Evolutionary conservation across 768 basidiomycete genomes (phyloP), one percentile per base, ranked within the genome.

Genomic region (Coprinellus micaceus): DNA sequence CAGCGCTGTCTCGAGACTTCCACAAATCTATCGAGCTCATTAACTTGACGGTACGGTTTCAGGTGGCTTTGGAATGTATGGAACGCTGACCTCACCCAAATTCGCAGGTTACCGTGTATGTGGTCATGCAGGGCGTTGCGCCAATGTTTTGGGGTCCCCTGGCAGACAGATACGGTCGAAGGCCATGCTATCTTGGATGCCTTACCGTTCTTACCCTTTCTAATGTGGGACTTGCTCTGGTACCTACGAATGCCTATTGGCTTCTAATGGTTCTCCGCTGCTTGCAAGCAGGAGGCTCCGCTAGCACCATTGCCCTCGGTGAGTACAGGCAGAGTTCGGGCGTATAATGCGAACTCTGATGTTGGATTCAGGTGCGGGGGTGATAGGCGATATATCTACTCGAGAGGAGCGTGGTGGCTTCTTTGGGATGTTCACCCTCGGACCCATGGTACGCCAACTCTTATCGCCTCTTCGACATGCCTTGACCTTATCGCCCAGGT

Each of bases 231-330:
- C 66, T 82, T 17, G 81, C 80, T 0, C 67, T 79, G 7, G 73
- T 76, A 21, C 79, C 80, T 1, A 76, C 76, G 2, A 73, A 73
- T 3, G 86, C 78, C 3, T 94, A 89, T 66, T 93, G 89, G 89
- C 71, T 91, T 4, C 73, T 94, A 11, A 78, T 94, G 74, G 61
- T 94, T 15, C 77, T 94, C n/a, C 81, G 92, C 22, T 89, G 87
- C 58, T 36, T 93, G 2, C 91, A 94, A 73, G 85, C 88, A 1
- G 78, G 84, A 2, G 91, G 91, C 1, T 89, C 86, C 2, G 88
- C 90, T 0, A 89, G 89, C 55, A 89, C 88, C 0, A 77, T 91
- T 58, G 89, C 89, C 0, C 73, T 92, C 21, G 88, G 89, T 81
- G 65, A 25, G 37, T 24, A 21, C 4, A 3, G 21, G 4, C 11